These are phyloP conservation scores for Auriscalpium vulgare DNA, from an alignment of 768 basidiomycete species.

Conservation along the genomic window DNA sequence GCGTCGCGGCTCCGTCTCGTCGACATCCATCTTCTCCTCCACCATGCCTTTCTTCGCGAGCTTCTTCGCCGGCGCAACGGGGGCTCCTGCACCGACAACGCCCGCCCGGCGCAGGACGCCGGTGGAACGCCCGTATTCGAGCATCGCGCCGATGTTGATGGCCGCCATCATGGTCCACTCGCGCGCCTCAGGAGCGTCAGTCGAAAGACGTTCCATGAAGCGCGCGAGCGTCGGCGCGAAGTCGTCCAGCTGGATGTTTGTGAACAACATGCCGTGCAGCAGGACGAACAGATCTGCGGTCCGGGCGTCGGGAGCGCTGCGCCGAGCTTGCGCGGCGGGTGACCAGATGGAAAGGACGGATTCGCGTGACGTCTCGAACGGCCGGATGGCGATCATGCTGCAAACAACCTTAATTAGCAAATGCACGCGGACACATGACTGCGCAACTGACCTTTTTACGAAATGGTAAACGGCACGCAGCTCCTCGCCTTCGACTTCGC, in stretches of 20 bases:
- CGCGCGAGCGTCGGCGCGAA: conserved; percentile 76
- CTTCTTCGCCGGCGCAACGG: conserved; percentile 29
- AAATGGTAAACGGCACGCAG: conserved; percentile 88
- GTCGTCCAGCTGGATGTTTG: conserved; percentile 89
- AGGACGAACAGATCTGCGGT: conserved; percentile 80
- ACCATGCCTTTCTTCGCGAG: conserved; percentile 24
- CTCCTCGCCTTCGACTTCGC: conserved; percentile 79
- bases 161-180: conserved; percentile 98
- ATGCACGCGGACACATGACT: neutral
- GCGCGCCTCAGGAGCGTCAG: conserved; percentile 72
- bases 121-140: conserved; percentile 80
- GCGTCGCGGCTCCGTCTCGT: conserved; percentile 34
- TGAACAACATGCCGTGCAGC: conserved; percentile 96
- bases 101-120: conserved; percentile 63
- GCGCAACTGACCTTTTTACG: conserved; percentile 68
- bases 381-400: conserved; percentile 89
- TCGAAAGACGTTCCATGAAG: conserved; percentile 78
- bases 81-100: conserved; percentile 29
- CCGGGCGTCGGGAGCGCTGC: conserved; percentile 67
- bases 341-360: conserved; percentile 89
- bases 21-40: conserved; percentile 53
- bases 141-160: conserved; percentile 69
- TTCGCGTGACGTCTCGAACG: conserved; percentile 83
- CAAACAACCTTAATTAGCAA: conserved; percentile 1
- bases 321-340: conserved; percentile 57